Percentiles rank a stretch among this genome's conserved stretches.
These are phyloP conservation scores for Cutaneotrichosporon cavernicola DNA, from an alignment of 1,284 basidiomycete genomes.

Conservation along the genomic window DNA sequence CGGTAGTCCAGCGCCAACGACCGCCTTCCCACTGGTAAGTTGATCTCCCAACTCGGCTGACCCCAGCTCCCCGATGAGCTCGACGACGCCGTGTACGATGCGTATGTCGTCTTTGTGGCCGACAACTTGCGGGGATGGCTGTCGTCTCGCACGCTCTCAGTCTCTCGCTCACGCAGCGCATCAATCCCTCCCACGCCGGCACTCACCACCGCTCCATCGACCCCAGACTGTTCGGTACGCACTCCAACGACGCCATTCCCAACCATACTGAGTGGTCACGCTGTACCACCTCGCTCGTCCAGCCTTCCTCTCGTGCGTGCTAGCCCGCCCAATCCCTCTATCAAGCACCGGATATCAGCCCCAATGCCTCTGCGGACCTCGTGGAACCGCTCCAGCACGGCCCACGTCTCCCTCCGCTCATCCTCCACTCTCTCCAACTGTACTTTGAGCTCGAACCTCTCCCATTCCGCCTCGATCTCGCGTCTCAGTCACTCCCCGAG, in stretches of 20 bases:
- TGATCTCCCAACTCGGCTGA: neutral
- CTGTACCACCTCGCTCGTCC: neutral
- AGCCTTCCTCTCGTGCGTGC: neutral
- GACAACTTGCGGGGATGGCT: conserved; percentile 1
- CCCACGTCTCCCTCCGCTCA: neutral
- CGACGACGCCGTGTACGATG: conserved; percentile 2
- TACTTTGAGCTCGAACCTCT: neutral
- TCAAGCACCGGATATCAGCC: conserved; percentile 4
- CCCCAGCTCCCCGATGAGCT: conserved; percentile 2
- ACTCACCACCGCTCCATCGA: neutral
- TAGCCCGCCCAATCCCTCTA: neutral
- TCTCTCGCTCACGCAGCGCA: neutral
- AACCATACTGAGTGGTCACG: neutral
- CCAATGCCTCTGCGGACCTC: neutral
- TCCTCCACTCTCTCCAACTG: neutral
- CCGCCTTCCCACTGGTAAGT: neutral
- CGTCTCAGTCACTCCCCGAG: too few species aligned
- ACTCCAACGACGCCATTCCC: neutral
- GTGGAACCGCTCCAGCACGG: neutral
- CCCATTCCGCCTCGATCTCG: neutral
- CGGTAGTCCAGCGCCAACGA: neutral
- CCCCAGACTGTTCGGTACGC: neutral
- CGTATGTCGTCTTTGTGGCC: neutral
- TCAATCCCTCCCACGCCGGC: neutral
- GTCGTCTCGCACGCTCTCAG: neutral